Conservation (phyloP, 805 yeast genomes). For the Candida palmyrensis region DNA sequence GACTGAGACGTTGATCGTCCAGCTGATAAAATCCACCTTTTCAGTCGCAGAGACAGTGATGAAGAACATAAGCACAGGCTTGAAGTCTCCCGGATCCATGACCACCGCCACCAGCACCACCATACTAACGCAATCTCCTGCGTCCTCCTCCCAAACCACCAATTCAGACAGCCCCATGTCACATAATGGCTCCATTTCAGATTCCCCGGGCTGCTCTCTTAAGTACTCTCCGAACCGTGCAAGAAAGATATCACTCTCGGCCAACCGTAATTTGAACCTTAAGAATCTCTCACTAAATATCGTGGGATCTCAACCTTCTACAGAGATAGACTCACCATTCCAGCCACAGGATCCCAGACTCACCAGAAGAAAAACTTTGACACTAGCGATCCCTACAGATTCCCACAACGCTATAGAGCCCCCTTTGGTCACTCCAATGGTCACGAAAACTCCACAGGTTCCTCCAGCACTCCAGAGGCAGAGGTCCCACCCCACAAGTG, state of each 20-base stretch:
- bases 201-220: constrained; percentile 9
- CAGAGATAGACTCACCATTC: too few species aligned
- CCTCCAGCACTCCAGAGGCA: constrained; percentile 11
- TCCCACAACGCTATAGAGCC: constrained; percentile 2
- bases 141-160: background rate
- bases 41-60: too few species aligned
- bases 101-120: background rate
- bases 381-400: constrained; percentile 12
- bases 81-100: too few species aligned
- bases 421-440: constrained; percentile 15
- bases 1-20: too few species aligned
- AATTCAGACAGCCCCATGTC: constrained; percentile 2
- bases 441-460: constrained; percentile 14
- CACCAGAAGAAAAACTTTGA: constrained; percentile 11
- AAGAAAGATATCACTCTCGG: constrained; percentile 21
- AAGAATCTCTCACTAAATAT: constrained; percentile 33
- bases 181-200: background rate
- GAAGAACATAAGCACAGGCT: too few species aligned
- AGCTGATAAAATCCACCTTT: too few species aligned
- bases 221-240: constrained; percentile 36
- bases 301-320: constrained; percentile 7
- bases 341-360: too few species aligned
- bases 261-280: constrained; percentile 28
- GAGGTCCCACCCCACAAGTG: background rate
- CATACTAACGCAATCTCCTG: background rate